Evolutionary conservation across 2,329 filamentous ascomycete genomes (phyloP).

Genomic region (Ophiostoma ips): DNA sequence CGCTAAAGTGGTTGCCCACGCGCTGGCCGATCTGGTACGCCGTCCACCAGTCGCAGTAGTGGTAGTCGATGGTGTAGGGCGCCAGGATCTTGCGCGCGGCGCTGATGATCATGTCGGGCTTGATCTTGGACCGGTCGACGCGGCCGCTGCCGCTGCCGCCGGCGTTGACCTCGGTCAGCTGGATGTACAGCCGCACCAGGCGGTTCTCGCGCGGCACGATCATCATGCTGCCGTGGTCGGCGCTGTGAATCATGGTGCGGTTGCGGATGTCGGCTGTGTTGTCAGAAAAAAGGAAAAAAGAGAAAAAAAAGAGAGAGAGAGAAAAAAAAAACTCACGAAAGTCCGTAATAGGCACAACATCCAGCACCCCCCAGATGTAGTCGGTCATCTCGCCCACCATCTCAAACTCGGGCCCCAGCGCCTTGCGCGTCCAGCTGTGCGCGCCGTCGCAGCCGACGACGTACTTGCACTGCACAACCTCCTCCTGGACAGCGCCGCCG

Average conservation of each 20-base stretch:
- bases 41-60: constrained; percentile 33
- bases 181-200: constrained; percentile 43
- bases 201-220: constrained; percentile 45
- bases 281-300: neutral
- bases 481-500: constrained; percentile 18
- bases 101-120: constrained; percentile 45
- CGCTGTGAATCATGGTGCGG: constrained; percentile 38
- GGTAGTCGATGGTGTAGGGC: constrained; percentile 52
- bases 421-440: constrained; percentile 48
- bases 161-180: constrained; percentile 27
- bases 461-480: constrained; percentile 43
- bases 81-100: constrained; percentile 49
- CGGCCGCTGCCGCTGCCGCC: constrained; percentile 23
- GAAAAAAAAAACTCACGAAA: constrained; percentile 20
- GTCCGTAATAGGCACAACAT: constrained; percentile 23
- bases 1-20: constrained; percentile 33
- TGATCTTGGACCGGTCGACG: constrained; percentile 48
- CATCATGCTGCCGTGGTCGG: constrained; percentile 38
- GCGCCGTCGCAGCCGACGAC: constrained; percentile 57
- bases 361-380: constrained; percentile 29
- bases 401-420: constrained; percentile 30
- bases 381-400: constrained; percentile 38
- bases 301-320: constrained; percentile 14
- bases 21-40: constrained; percentile 48
- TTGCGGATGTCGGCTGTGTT: constrained; percentile 33